Percentiles rank a stretch among this genome's conserved stretches.
Evolutionary conservation across 78 protist species (phyloP).

Genomic region (Dictyostelium discoideum): DNA sequence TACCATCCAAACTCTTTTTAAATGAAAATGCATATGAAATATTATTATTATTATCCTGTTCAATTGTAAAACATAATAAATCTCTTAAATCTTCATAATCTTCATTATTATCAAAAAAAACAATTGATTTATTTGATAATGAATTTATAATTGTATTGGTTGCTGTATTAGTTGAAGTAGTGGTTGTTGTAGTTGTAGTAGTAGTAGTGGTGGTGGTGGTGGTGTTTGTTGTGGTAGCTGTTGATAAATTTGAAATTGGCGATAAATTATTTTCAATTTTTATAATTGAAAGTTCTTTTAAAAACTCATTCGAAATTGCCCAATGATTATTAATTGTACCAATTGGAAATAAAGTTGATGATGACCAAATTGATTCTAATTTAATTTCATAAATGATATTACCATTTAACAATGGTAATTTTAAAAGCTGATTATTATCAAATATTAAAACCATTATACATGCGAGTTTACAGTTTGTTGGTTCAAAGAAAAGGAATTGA

Average conservation of each 20-base stretch:
- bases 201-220: no score
- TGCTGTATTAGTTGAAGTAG: no score
- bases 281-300: neutral
- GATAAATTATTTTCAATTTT: neutral
- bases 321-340: neutral
- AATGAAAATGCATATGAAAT: conserved; percentile 22
- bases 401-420: neutral
- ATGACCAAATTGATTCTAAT: neutral
- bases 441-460: neutral
- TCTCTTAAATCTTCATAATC: neutral
- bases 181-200: no score
- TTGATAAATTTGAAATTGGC: neutral
- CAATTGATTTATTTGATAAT: neutral
- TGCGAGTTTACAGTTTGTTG: neutral
- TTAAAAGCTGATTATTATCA: neutral
- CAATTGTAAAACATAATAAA: conserved; percentile 50
- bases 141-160: neutral
- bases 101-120: neutral
- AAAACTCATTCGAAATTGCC: neutral
- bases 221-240: neutral
- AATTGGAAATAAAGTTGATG: neutral
- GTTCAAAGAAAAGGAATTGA: conserved; percentile 3
- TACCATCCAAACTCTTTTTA: neutral
- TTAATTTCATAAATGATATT: conserved; percentile 8
- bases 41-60: neutral